Evolutionary conservation across 495 filamentous ascomycete species (phyloP).

Genomic region (Lepraria neglecta): DNA sequence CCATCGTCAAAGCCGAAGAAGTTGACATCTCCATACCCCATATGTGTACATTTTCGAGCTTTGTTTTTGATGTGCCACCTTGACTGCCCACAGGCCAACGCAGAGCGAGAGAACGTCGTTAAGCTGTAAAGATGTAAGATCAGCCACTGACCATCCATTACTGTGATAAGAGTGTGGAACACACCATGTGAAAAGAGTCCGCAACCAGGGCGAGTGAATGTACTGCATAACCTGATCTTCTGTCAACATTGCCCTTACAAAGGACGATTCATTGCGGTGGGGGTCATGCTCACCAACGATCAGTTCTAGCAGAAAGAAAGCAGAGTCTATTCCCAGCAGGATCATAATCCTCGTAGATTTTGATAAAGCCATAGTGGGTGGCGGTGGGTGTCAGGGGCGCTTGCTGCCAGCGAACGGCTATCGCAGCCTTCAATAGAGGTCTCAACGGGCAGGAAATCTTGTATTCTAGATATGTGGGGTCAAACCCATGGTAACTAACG

Average conservation of each 20-base stretch:
- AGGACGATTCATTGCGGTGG: neutral
- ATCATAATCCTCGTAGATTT: conserved; percentile 89
- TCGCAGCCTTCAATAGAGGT: neutral
- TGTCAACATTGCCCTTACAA: conserved; percentile 19
- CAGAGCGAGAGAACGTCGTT: conserved; percentile 94
- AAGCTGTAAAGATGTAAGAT: conserved; percentile 44
- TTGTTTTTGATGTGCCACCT: conserved; percentile 67
- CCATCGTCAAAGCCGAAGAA: conserved; percentile 13
- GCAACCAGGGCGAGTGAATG: conserved; percentile 89
- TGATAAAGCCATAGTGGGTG: conserved; percentile 68
- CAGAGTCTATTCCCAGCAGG: conserved; percentile 81
- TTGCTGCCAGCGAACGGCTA: too few relatives aligned
- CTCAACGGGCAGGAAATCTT: neutral
- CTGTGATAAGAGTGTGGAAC: neutral
- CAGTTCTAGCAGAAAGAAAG: conserved; percentile 86
- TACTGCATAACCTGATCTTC: conserved; percentile 59
- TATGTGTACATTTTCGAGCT: conserved; percentile 88
- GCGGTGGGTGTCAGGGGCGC: neutral
- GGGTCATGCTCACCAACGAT: conserved; percentile 52
- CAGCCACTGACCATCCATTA: neutral
- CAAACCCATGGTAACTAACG: neutral
- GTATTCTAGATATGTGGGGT: neutral
- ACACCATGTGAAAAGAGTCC: conserved; percentile 96
- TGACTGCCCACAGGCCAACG: conserved; percentile 93
- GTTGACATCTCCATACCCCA: conserved; percentile 54